Conservation (phyloP, 1,139 yeast genomes). For the Petasospora rhodanensis region DNA sequence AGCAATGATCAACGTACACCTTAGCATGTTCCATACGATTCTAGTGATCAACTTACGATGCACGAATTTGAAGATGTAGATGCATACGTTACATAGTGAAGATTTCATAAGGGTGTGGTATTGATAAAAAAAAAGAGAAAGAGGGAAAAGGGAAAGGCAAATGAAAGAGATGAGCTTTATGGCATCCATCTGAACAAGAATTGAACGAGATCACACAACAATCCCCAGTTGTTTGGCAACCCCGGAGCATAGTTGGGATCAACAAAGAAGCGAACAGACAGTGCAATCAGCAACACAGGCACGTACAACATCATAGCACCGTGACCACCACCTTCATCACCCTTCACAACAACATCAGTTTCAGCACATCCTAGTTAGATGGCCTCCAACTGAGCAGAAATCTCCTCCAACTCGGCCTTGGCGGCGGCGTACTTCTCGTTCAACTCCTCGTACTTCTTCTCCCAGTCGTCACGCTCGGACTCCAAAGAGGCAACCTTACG, state of each 20-base stretch:
- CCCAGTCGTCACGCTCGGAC: conserved; percentile 88
- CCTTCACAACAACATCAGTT: neutral
- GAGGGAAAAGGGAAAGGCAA: no score
- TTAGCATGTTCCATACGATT: no score
- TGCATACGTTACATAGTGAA: no score
- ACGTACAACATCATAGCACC: conserved; percentile 1
- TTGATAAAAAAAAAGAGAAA: no score
- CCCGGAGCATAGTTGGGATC: conserved; percentile 1
- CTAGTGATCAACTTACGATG: no score
- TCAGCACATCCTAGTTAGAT: conserved; percentile 46
- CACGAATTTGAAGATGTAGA: no score
- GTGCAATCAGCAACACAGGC: conserved; percentile 7
- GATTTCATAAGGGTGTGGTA: no score
- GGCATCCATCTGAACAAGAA: conserved; percentile 6
- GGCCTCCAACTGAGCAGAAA: conserved; percentile 88
- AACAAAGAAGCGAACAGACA: conserved; percentile 2
- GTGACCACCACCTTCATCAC: neutral
- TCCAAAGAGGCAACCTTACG: conserved; percentile 91
- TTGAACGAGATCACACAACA: conserved; percentile 6
- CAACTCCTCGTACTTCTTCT: conserved; percentile 87
- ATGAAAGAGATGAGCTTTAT: conserved; percentile 3
- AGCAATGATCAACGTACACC: no score
- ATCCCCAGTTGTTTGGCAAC: conserved; percentile 2
- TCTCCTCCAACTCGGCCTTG: conserved; percentile 85
- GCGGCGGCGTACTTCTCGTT: conserved; percentile 75